Evolutionary conservation across 176 grass and related monocot species (phyloP).

Genomic region (maize (Zea mays)): Zm-B73-REFERENCE-NAM-5.0 NC_050101.1:103262501-103263000

Average conservation of each 20-base stretch:
- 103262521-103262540: background rate
- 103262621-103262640: background rate
- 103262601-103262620: background rate
- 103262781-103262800: background rate
- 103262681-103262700: background rate
- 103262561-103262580: background rate
- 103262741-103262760: background rate
- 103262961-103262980: constrained; percentile 20
- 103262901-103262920: background rate
- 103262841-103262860: background rate
- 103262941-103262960: constrained; percentile 19
- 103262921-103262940: constrained; percentile 17
- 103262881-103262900: constrained; percentile 17
- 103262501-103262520: background rate
- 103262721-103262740: background rate
- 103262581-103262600: background rate
- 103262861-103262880: background rate
- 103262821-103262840: background rate
- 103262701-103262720: background rate
- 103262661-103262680: background rate
- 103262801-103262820: background rate
- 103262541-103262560: background rate
- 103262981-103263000: constrained; percentile 5
- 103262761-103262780: background rate
- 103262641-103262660: background rate